A percentile compares a stretch with the other conserved stretches of the same genome.
These are phyloP conservation scores for Termitomyces sp. DNA, from an alignment of 768 basidiomycete species.

Conservation along the genomic window DNA sequence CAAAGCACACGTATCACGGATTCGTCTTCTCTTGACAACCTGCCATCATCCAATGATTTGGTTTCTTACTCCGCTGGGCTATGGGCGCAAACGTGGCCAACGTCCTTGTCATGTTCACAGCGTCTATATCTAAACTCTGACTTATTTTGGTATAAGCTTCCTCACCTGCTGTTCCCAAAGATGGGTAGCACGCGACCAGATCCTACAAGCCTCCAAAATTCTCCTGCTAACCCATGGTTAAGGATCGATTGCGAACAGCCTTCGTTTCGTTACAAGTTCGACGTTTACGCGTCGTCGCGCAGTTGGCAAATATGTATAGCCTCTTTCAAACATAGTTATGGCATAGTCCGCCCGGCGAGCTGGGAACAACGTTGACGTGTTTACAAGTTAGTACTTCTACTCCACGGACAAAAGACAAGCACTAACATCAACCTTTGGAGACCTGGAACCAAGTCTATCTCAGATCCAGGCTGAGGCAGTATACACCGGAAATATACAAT, in stretches of 20 bases:
- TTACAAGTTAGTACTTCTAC: not conserved
- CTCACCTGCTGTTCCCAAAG: not conserved
- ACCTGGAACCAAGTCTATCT: too few species aligned
- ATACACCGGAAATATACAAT: not conserved
- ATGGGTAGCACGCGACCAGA: not conserved
- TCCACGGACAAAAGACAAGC: not conserved
- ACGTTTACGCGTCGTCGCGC: not conserved
- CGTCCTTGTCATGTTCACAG: not conserved
- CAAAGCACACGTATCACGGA: conserved; percentile 4
- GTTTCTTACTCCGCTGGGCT: conserved; percentile 2
- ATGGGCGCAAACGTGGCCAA: conserved; percentile 1
- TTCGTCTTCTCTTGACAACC: not conserved
- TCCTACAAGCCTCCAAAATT: not conserved
- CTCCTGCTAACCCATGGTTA: too few species aligned
- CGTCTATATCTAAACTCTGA: not conserved
- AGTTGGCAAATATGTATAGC: not conserved
- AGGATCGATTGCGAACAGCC: not conserved
- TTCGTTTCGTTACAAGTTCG: not conserved
- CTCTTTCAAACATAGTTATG: too few species aligned
- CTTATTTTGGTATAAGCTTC: not conserved
- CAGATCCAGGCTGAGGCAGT: not conserved
- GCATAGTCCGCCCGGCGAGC: not conserved
- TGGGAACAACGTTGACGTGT: not conserved
- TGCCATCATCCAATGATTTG: conserved; percentile 8
- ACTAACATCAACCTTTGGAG: not conserved